Evolutionary conservation across 805 yeast genomes (phyloP).

Genomic region (Candida vartiovaarae): DNA sequence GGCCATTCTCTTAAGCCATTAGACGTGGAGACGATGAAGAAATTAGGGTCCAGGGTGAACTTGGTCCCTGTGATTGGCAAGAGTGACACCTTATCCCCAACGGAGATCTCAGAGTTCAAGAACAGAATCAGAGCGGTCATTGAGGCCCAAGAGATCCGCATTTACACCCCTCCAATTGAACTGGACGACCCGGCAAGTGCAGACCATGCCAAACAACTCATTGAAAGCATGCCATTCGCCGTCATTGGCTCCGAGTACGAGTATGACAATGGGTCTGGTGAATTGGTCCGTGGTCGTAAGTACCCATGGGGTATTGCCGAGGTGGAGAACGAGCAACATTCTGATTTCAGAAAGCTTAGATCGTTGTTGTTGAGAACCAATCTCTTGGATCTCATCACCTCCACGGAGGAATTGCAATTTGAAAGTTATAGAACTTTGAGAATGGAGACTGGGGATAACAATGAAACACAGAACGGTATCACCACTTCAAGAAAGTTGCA

Average conservation of each 20-base stretch:
- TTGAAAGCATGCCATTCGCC: slow-evolving; percentile 84
- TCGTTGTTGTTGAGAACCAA: slow-evolving; percentile 73
- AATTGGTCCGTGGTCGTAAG: slow-evolving; percentile 66
- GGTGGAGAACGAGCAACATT: slow-evolving; percentile 78
- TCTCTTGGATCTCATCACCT: slow-evolving; percentile 71
- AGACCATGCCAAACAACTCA: slow-evolving; percentile 73
- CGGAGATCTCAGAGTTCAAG: slow-evolving; percentile 21
- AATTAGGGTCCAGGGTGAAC: slow-evolving; percentile 71
- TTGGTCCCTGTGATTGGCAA: slow-evolving; percentile 70
- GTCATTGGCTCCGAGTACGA: slow-evolving; percentile 72
- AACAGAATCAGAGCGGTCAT: slow-evolving; percentile 73
- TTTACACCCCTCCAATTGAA: slow-evolving; percentile 80
- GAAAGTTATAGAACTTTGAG: slow-evolving; percentile 71
- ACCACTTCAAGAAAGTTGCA: slow-evolving; percentile 47
- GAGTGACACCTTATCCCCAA: slow-evolving; percentile 22
- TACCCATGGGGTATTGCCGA: slow-evolving; percentile 91
- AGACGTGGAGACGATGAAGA: slow-evolving; percentile 85
- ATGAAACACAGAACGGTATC: slow-evolving; percentile 20
- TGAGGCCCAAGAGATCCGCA: slow-evolving; percentile 75
- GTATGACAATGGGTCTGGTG: slow-evolving; percentile 56
- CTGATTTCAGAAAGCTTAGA: slow-evolving; percentile 80
- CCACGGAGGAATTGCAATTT: slow-evolving; percentile 77
- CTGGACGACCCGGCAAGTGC: slow-evolving; percentile 66
- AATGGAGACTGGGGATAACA: slow-evolving; percentile 42
- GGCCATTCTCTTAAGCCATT: slow-evolving; percentile 83